Percentiles rank a stretch among this genome's conserved stretches.
Evolutionary conservation across 2,329 filamentous ascomycete species (phyloP).

Genomic region (Claviceps paspali): DNA sequence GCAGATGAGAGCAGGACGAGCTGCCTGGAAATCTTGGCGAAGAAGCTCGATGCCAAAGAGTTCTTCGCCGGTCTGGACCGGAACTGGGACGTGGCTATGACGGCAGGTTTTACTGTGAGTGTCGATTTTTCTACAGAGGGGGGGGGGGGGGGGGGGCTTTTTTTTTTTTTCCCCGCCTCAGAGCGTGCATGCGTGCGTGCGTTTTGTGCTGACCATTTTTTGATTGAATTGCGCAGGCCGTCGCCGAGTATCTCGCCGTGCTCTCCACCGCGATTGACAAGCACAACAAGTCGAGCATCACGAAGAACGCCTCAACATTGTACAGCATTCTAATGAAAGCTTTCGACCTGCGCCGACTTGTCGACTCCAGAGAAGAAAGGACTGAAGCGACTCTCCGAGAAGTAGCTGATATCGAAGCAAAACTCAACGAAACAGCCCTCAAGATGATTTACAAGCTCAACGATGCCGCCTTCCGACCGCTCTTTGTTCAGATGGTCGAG

Average conservation of each 20-base stretch:
- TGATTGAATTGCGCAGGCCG: slow-evolving; percentile 34
- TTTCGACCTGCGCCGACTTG: slow-evolving; percentile 50
- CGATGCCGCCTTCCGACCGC: slow-evolving; percentile 79
- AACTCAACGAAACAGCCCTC: slow-evolving; percentile 55
- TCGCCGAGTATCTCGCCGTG: slow-evolving; percentile 53
- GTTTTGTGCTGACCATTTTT: no score
- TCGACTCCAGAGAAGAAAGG: slow-evolving; percentile 31
- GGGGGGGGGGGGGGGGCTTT: no score
- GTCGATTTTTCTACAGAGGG: neutral
- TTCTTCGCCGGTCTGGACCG: slow-evolving; percentile 57
- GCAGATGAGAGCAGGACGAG: slow-evolving; percentile 49
- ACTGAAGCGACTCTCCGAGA: slow-evolving; percentile 28
- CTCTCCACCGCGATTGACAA: slow-evolving; percentile 59
- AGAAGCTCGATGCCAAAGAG: slow-evolving; percentile 61
- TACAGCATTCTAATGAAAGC: slow-evolving; percentile 45
- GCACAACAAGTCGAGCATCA: slow-evolving; percentile 62
- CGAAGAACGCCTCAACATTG: slow-evolving; percentile 57
- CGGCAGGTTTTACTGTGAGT: slow-evolving; percentile 46
- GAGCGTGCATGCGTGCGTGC: neutral
- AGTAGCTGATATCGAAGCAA: slow-evolving; percentile 45
- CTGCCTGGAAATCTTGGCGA: slow-evolving; percentile 60
- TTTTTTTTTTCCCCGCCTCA: no score
- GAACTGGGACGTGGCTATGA: slow-evolving; percentile 53
- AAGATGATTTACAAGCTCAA: slow-evolving; percentile 96
- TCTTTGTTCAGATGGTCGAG: slow-evolving; percentile 75